These are phyloP conservation scores for Craterostigma plantagineum DNA, from an alignment of 257 asterid genomes.

Conservation along the genomic window DNA sequence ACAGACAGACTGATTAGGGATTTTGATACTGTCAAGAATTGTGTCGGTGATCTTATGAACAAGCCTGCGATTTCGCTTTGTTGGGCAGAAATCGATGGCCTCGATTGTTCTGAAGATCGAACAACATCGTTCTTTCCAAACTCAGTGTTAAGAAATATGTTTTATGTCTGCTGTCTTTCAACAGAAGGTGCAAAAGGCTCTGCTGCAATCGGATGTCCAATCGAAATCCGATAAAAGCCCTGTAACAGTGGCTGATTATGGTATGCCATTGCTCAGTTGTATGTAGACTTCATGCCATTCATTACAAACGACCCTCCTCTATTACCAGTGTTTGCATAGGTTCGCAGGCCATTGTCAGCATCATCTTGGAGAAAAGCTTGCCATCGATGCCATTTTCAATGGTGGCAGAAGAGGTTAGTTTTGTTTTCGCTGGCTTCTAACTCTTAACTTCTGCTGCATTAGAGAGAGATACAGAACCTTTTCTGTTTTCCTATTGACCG, in stretches of 20 bases:
- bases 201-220: slow-evolving; percentile 86
- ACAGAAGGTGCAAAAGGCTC: slow-evolving; percentile 83
- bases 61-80: no score
- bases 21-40: no score
- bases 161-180: slow-evolving; percentile 11
- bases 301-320: background rate
- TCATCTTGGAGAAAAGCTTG: slow-evolving; percentile 54
- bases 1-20: no score
- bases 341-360: slow-evolving; percentile 82
- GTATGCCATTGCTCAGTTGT: no score
- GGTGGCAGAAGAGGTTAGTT: slow-evolving; percentile 89
- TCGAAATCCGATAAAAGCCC: slow-evolving; percentile 89
- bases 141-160: slow-evolving; percentile 8
- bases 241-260: slow-evolving; percentile 97
- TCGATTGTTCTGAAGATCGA: no score
- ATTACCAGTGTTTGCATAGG: slow-evolving; percentile 26
- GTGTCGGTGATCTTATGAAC: no score
- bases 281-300: slow-evolving; percentile 1
- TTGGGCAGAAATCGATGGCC: no score
- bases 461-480: no score
- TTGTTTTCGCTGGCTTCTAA: no score
- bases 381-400: slow-evolving; percentile 52
- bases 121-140: background rate
- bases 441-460: no score
- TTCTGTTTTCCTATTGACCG: no score